These are phyloP conservation scores for Fragaria iinumae DNA, from an alignment of 306 rosid genomes.

Conservation along the genomic window DNA sequence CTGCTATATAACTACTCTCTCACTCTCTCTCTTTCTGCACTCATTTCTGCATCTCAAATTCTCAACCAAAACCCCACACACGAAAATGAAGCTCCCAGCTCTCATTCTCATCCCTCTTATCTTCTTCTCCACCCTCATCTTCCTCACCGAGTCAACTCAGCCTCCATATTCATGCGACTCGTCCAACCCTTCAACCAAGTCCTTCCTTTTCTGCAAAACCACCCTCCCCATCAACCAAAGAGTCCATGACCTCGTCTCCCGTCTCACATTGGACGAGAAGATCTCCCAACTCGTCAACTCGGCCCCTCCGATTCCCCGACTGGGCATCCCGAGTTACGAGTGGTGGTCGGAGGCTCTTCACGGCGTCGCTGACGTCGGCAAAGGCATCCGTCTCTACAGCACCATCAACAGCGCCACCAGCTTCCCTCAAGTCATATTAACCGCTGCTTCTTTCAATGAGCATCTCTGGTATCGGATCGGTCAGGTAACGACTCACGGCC, in stretches of 20 bases:
- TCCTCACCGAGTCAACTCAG: slow-evolving; percentile 32
- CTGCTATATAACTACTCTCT: neutral
- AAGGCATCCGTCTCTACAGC: slow-evolving; percentile 50
- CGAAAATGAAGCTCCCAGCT: neutral
- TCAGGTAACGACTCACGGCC: slow-evolving; percentile 34
- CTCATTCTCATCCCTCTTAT: neutral
- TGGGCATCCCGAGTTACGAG: slow-evolving; percentile 71
- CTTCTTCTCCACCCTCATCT: slow-evolving; percentile 7
- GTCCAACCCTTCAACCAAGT: slow-evolving; percentile 54
- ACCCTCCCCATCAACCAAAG: slow-evolving; percentile 45
- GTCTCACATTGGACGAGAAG: slow-evolving; percentile 89
- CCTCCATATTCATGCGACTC: slow-evolving; percentile 77
- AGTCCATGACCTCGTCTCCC: slow-evolving; percentile 65
- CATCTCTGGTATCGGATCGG: slow-evolving; percentile 79
- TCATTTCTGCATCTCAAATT: neutral
- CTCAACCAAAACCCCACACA: neutral
- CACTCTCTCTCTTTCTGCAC: neutral
- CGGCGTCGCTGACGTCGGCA: slow-evolving; percentile 57
- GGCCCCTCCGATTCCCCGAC: slow-evolving; percentile 80
- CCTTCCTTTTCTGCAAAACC: slow-evolving; percentile 71
- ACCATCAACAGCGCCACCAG: slow-evolving; percentile 55
- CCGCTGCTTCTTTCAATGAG: slow-evolving; percentile 75
- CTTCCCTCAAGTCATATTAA: slow-evolving; percentile 95
- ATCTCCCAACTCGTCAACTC: slow-evolving; percentile 80
- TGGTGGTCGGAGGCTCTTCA: slow-evolving; percentile 98